Evolutionary conservation across 2,329 filamentous ascomycete genomes (phyloP).

Genomic region (Paraconiothyrium brasiliense): DNA sequence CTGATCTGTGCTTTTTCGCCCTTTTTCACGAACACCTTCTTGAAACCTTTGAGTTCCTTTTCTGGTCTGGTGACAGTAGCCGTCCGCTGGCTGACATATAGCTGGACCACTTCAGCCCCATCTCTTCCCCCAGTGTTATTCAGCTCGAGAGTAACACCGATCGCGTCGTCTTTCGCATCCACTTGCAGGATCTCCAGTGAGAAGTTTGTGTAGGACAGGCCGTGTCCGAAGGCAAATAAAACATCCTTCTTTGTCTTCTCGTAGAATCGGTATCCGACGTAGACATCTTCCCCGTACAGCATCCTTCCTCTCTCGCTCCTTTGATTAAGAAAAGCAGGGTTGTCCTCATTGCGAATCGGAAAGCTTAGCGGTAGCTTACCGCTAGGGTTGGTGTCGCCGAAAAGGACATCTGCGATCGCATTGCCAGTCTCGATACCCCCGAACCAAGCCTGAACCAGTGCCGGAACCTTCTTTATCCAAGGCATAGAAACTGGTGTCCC

Average conservation of each 20-base stretch:
- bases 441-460: slow-evolving; percentile 76
- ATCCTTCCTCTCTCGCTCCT: slow-evolving; percentile 75
- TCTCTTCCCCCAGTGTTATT: slow-evolving; percentile 65
- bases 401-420: slow-evolving; percentile 70
- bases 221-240: slow-evolving; percentile 83
- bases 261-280: slow-evolving; percentile 87
- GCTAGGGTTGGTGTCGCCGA: slow-evolving; percentile 69
- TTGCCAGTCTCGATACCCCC: slow-evolving; percentile 72
- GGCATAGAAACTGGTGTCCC: slow-evolving; percentile 75
- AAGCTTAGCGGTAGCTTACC: slow-evolving; percentile 78
- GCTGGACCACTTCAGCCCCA: slow-evolving; percentile 63
- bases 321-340: slow-evolving; percentile 80
- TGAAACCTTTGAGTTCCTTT: slow-evolving; percentile 67
- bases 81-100: slow-evolving; percentile 52
- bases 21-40: slow-evolving; percentile 65
- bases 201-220: slow-evolving; percentile 80
- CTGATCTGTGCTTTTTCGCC: slow-evolving; percentile 65
- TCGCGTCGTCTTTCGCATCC: slow-evolving; percentile 57
- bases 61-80: slow-evolving; percentile 57
- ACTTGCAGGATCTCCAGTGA: slow-evolving; percentile 61
- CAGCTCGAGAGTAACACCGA: slow-evolving; percentile 61
- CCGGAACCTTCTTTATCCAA: slow-evolving; percentile 71
- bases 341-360: slow-evolving; percentile 65
- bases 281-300: slow-evolving; percentile 75
- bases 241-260: slow-evolving; percentile 72